Conservation (phyloP, 257 asterid genomes). For the Przewalskia tangutica region DNA sequence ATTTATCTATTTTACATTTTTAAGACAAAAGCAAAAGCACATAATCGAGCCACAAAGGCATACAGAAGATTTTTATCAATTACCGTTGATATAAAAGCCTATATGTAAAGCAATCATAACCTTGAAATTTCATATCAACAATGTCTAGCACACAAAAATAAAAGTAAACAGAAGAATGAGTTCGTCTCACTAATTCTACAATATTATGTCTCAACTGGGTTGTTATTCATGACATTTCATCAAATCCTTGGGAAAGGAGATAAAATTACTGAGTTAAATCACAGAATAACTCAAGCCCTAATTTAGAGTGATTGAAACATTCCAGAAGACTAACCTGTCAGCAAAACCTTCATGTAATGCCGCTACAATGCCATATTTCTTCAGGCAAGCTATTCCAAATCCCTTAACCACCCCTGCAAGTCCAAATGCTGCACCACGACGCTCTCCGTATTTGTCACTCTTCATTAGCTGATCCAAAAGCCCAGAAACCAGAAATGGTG, state of each 20-base stretch:
- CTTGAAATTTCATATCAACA: not conserved
- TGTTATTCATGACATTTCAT: not conserved
- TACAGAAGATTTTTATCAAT: not conserved
- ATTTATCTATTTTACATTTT: not conserved
- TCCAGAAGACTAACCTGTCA: conserved; percentile 52
- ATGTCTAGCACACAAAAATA: not conserved
- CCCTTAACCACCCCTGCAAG: conserved; percentile 95
- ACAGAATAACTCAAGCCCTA: not conserved
- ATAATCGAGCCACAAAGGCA: not conserved
- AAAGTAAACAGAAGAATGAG: not conserved
- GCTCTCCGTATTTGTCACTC: conserved; percentile 97
- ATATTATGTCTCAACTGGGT: not conserved
- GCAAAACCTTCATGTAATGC: conserved; percentile 65
- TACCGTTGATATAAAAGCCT: not conserved
- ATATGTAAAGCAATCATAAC: not conserved
- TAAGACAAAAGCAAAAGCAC: not conserved
- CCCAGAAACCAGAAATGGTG: conserved; percentile 65
- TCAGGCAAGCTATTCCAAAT: conserved; percentile 67
- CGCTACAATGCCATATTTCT: conserved; percentile 63
- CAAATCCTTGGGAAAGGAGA: not conserved
- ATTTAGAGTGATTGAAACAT: not conserved
- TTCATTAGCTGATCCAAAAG: conserved; percentile 81
- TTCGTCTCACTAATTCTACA: not conserved
- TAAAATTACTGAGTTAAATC: not conserved
- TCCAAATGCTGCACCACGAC: conserved; percentile 99